Percentiles rank a stretch among this genome's conserved stretches.
These are phyloP conservation scores for Pichia sp. DNA, from an alignment of 1,139 yeast species.

Conservation along the genomic window DNA sequence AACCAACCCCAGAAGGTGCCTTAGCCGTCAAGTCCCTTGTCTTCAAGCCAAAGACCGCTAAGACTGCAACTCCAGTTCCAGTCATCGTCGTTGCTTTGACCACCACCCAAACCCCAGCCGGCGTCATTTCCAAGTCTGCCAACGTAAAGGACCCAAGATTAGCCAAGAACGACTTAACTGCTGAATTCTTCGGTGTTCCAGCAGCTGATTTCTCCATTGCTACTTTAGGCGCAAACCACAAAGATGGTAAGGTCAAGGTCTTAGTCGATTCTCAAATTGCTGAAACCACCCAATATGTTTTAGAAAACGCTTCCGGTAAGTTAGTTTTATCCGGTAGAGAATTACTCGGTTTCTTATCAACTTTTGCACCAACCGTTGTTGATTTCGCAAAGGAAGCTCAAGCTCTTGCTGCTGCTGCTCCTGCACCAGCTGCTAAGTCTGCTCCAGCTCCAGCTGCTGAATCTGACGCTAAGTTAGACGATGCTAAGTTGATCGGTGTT, in stretches of 20 bases:
- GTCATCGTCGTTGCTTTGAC: constrained; percentile 76
- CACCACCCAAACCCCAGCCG: constrained; percentile 67
- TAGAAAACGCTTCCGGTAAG: constrained; percentile 59
- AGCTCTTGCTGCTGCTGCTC: constrained; percentile 36
- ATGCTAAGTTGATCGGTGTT: constrained; percentile 93
- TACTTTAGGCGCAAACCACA: constrained; percentile 47
- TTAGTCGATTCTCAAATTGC: constrained; percentile 60
- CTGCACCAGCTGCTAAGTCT: constrained; percentile 6
- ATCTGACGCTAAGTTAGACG: constrained; percentile 61
- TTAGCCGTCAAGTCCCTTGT: constrained; percentile 63
- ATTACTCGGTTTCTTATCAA: constrained; percentile 54
- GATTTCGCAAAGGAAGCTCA: constrained; percentile 58
- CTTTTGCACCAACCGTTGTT: constrained; percentile 52
- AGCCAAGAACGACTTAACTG: constrained; percentile 78
- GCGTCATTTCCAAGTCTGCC: constrained; percentile 63
- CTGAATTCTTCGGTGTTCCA: constrained; percentile 59
- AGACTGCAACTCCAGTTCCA: constrained; percentile 79
- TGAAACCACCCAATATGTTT: constrained; percentile 45
- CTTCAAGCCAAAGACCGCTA: constrained; percentile 90
- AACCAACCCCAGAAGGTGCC: constrained; percentile 45
- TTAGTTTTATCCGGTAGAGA: constrained; percentile 55
- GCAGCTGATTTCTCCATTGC: constrained; percentile 72
- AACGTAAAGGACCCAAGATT: constrained; percentile 82
- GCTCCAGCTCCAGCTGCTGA: constrained; percentile 30
- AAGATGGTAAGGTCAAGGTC: constrained; percentile 61